Evolutionary conservation across 352 stramenopile genomes (phyloP), one percentile per base, ranked within the genome.

Genomic region (Phytophthora brassicae): DNA sequence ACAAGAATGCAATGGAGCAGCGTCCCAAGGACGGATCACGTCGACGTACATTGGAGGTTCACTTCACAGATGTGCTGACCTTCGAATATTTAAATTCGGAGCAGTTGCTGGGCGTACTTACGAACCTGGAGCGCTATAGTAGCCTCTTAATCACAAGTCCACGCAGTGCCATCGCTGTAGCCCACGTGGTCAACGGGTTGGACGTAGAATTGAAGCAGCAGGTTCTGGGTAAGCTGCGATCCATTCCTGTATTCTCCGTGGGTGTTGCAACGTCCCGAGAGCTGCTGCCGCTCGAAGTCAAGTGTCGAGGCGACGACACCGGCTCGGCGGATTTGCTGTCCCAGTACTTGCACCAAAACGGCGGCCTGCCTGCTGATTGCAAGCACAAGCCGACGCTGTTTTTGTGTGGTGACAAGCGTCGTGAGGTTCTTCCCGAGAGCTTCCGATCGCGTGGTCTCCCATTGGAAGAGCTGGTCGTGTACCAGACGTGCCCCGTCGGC

Each of bases 91-190:
- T 90, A 8, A 88, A 91, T 50, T 29, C n/a, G 0, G 63, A 71
- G 36, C 59, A 48, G 12, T 59, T 92, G 44, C 31, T 56, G 16
- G 61, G 75, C 11, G 64, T 79, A 13, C 39, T 89, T 54, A 58
- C 65, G 20, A 56, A 80, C 19, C 44, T 94, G n/a, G 68, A 79
- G 22, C 52, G 58, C 42, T 88, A 85, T 55, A 75, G 75, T 38
- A 76, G 71, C 23, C 56, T 94, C 20, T 65, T 94, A 47, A 56
- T 94, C 56, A 94, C 85, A 23, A 92, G 83, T 75, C 83, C 85
- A 19, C 85, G 85, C 41, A 80, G 72, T n/a, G 72, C 78, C 19
- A 79, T 81, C 23, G 85, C 83, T 0, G 65, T 94, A 4, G 45
- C 48, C 26, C 72, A 73, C 4, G 66, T 72, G 1, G 45, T 87